Percentiles rank a stretch among this genome's conserved stretches.
Evolutionary conservation across 768 basidiomycete genomes (phyloP).

Genomic region (Gautieria morchelliformis): DNA sequence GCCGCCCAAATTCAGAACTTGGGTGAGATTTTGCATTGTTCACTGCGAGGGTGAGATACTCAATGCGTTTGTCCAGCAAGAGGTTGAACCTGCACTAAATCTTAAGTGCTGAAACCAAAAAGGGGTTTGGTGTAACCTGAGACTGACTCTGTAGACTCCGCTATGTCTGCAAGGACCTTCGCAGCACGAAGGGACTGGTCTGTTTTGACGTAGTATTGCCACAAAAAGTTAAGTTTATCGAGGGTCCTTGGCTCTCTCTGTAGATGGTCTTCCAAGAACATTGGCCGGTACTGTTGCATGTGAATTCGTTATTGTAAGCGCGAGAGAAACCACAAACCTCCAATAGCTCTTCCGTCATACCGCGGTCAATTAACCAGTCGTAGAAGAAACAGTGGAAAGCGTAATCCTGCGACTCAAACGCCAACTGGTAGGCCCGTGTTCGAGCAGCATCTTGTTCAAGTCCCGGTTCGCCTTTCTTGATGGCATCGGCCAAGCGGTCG

Average conservation of each 20-base stretch:
- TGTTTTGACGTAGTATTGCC: slow-evolving; percentile 96
- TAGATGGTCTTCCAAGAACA: slow-evolving; percentile 84
- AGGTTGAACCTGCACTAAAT: slow-evolving; percentile 47
- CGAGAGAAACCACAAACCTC: slow-evolving; percentile 47
- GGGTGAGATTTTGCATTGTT: slow-evolving; percentile 95
- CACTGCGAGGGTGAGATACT: slow-evolving; percentile 89
- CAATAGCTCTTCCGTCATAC: slow-evolving; percentile 78
- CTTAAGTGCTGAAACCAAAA: background rate
- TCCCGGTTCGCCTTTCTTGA: slow-evolving; percentile 20
- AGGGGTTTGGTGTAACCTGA: background rate
- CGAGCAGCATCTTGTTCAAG: slow-evolving; percentile 66
- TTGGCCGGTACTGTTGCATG: slow-evolving; percentile 65
- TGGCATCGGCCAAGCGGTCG: slow-evolving; percentile 27
- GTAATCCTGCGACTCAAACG: slow-evolving; percentile 77
- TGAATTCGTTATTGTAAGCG: background rate
- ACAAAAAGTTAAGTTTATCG: slow-evolving; percentile 79
- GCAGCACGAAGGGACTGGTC: slow-evolving; percentile 83
- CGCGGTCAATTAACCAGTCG: slow-evolving; percentile 80
- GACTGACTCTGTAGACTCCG: slow-evolving; percentile 75
- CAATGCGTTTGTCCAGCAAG: slow-evolving; percentile 64
- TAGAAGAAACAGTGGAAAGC: slow-evolving; percentile 93
- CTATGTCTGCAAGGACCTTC: slow-evolving; percentile 70
- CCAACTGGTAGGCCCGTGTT: slow-evolving; percentile 77
- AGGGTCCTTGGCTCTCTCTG: slow-evolving; percentile 70
- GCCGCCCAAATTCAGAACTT: slow-evolving; percentile 61